These are phyloP conservation scores for Sporopachydermia lactativora DNA, from an alignment of 805 yeast genomes.

Conservation along the genomic window DNA sequence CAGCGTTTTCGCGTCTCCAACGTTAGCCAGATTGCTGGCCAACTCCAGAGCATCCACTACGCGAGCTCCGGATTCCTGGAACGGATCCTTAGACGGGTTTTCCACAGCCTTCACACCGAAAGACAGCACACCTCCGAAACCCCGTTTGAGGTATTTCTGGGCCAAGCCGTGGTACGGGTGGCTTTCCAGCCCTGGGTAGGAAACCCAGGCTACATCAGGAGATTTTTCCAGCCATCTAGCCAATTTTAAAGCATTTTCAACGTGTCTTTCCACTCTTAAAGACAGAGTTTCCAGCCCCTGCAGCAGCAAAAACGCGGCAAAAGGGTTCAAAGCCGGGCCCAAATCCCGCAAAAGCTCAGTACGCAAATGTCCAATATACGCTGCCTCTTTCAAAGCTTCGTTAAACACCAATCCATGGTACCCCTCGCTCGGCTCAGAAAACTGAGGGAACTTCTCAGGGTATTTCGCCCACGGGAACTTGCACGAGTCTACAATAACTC, in stretches of 20 bases:
- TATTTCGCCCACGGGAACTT: conserved; percentile 83
- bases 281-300: conserved; percentile 94
- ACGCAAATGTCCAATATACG: conserved; percentile 70
- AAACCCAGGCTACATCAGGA: conserved; percentile 69
- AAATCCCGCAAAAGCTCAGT: conserved; percentile 80
- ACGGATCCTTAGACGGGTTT: conserved; percentile 32
- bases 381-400: conserved; percentile 69
- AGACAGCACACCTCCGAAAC: conserved; percentile 80
- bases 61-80: conserved; percentile 64
- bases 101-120: conserved; percentile 70
- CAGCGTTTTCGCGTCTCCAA: conserved; percentile 91
- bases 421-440: conserved; percentile 82
- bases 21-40: conserved; percentile 90
- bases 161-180: conserved; percentile 71
- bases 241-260: conserved; percentile 62
- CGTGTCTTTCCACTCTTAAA: conserved; percentile 87
- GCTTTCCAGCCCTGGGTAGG: conserved; percentile 79
- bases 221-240: conserved; percentile 65
- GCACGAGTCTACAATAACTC: conserved; percentile 82
- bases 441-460: conserved; percentile 84
- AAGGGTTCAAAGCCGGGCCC: conserved; percentile 84
- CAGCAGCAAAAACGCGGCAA: conserved; percentile 69
- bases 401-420: conserved; percentile 80
- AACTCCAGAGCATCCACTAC: conserved; percentile 75
- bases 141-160: conserved; percentile 65